Percentiles rank a stretch among this genome's conserved stretches.
Conservation (phyloP, 805 yeast genomes). For the baker's yeast (Saccharomyces cerevisiae) region DNA sequence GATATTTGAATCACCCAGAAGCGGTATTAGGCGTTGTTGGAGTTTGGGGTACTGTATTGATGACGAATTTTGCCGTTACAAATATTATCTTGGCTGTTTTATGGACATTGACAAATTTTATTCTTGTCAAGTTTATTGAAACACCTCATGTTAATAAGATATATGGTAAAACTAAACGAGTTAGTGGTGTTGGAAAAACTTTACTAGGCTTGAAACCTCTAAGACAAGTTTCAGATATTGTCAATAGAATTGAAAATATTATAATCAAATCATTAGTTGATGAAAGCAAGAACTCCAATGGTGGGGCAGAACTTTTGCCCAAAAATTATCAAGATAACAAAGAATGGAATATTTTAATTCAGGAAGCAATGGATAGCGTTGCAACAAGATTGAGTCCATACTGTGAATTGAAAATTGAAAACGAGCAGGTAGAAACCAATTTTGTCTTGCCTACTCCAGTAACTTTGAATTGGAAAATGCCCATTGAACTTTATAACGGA, state of each 20-base stretch:
- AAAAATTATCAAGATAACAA: neutral
- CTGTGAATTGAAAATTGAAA: conserved; percentile 25
- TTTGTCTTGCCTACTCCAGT: conserved; percentile 38
- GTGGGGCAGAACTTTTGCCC: neutral
- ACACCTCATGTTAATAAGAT: conserved; percentile 69
- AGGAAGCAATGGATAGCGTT: conserved; percentile 14
- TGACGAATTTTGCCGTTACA: conserved; percentile 44
- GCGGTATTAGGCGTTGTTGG: conserved; percentile 72
- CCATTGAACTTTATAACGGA: conserved; percentile 35
- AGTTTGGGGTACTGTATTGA: conserved; percentile 60
- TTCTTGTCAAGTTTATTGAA: conserved; percentile 66
- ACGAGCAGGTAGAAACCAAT: conserved; percentile 22
- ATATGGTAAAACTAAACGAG: conserved; percentile 58
- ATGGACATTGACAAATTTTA: conserved; percentile 60
- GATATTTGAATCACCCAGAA: conserved; percentile 78
- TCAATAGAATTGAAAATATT: conserved; percentile 35
- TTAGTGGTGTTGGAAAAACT: conserved; percentile 44
- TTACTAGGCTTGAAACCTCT: conserved; percentile 31
- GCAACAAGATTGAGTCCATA: conserved; percentile 17
- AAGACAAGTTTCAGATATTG: conserved; percentile 29
- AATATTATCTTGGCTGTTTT: conserved; percentile 46
- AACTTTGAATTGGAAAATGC: conserved; percentile 46
- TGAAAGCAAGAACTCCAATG: neutral
- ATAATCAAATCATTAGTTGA: conserved; percentile 12
- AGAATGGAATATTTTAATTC: conserved; percentile 1